phyloP scores from a whole-genome alignment of 352 stramenopile genomes.

The Pythium utonaiense region DNA sequence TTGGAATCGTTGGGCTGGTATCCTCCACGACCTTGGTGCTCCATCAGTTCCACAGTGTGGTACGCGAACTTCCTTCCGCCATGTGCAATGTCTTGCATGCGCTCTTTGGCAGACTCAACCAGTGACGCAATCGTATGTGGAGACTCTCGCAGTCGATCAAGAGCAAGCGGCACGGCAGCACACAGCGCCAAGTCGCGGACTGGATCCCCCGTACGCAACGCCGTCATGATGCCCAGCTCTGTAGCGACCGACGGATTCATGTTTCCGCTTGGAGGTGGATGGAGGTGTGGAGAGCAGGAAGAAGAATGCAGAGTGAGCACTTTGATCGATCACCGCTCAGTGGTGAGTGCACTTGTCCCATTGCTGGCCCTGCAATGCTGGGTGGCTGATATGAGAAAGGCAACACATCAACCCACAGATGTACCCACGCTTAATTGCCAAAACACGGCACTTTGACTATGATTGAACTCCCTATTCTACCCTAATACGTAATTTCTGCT shows the following conservation, averaged over 20 bases:
- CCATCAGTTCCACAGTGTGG: slow-evolving; percentile 38
- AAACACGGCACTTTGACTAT: not conserved
- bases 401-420: not conserved
- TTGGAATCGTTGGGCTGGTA: slow-evolving; percentile 31
- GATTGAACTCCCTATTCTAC: no score
- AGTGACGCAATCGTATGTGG: slow-evolving; percentile 23
- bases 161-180: slow-evolving; percentile 31
- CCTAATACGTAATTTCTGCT: no score
- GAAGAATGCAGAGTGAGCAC: not conserved
- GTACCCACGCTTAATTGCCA: not conserved
- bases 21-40: slow-evolving; percentile 30
- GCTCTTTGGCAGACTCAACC: slow-evolving; percentile 12
- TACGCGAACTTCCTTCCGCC: slow-evolving; percentile 21
- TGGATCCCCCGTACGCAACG: slow-evolving; percentile 35
- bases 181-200: slow-evolving; percentile 45
- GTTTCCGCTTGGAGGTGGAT: not conserved
- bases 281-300: not conserved
- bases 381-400: no score
- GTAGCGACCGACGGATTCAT: slow-evolving; percentile 31
- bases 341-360: no score
- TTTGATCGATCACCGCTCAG: no score
- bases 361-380: no score
- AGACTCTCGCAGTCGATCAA: slow-evolving; percentile 29
- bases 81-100: slow-evolving; percentile 5
- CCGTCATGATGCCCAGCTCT: slow-evolving; percentile 41